Conservation (phyloP, 768 basidiomycete genomes). For the Lactarius trivialis region DNA sequence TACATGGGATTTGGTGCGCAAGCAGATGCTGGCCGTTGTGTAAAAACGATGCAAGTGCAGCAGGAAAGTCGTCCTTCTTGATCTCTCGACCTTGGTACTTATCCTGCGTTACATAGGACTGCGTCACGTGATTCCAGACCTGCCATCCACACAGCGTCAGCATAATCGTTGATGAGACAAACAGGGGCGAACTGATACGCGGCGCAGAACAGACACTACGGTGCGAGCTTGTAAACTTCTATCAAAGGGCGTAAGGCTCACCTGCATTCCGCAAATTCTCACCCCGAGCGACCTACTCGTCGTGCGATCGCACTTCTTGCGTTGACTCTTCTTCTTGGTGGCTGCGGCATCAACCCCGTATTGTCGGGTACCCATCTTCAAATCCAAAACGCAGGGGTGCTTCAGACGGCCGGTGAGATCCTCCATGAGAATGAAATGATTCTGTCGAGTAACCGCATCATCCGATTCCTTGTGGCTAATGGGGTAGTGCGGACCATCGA, state of each 20-base stretch:
- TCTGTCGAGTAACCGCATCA: constrained; percentile 69
- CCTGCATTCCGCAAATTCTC: constrained; percentile 98
- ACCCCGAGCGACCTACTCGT: constrained; percentile 89
- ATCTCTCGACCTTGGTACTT: constrained; percentile 95
- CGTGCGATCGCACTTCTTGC: constrained; percentile 96
- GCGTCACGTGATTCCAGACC: constrained; percentile 88
- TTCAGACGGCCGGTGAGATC: constrained; percentile 91
- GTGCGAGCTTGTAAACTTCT: constrained; percentile 3
- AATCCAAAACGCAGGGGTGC: constrained; percentile 89
- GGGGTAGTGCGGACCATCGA: constrained; percentile 20
- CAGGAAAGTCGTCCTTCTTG: constrained; percentile 75
- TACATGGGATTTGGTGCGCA: constrained; percentile 84
- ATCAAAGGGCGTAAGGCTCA: constrained; percentile 36
- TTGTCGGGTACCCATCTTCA: constrained; percentile 99
- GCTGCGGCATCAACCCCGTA: constrained; percentile 93
- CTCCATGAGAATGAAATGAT: constrained; percentile 99
- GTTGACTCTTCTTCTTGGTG: constrained; percentile 94
- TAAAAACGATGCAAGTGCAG: constrained; percentile 77
- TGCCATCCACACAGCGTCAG: constrained; percentile 30
- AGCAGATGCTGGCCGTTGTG: constrained; percentile 77
- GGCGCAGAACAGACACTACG: background rate
- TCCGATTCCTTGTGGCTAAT: constrained; percentile 35
- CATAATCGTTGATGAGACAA: background rate
- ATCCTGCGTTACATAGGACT: constrained; percentile 87
- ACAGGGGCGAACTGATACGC: background rate